A percentile compares a stretch with the other conserved stretches of the same genome.
Evolutionary conservation across 495 filamentous ascomycete genomes (phyloP).

Genomic region (Aspergillus incahuasiensis): DNA sequence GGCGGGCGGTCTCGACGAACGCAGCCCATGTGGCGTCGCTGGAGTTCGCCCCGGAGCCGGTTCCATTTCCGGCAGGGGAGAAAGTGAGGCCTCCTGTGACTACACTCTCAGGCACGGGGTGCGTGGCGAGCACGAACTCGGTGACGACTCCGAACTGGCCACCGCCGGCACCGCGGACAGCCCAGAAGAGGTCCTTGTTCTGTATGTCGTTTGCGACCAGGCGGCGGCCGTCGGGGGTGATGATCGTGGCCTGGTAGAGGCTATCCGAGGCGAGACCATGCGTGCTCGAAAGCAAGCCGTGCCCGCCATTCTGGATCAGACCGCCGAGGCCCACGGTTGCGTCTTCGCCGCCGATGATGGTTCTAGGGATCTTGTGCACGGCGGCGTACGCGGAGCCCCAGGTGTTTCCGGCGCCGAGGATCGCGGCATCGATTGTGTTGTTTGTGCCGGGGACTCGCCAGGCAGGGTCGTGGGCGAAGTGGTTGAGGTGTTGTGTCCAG

Average conservation of each 20-base stretch:
- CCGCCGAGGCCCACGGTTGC: conserved; percentile 41
- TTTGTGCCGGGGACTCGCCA: conserved; percentile 22
- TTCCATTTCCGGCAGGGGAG: not conserved
- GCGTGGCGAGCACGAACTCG: conserved; percentile 32
- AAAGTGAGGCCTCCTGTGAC: conserved; percentile 22
- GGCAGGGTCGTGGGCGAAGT: conserved; percentile 28
- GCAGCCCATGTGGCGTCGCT: conserved; percentile 38
- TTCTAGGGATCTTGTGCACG: conserved; percentile 14
- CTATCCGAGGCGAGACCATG: conserved; percentile 54
- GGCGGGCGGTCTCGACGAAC: conserved; percentile 30
- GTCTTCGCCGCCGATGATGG: conserved; percentile 24
- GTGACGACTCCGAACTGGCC: conserved; percentile 37
- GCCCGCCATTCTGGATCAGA: conserved; percentile 53
- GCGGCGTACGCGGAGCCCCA: conserved; percentile 15
- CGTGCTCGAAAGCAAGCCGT: conserved; percentile 47
- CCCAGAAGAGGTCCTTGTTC: conserved; percentile 54
- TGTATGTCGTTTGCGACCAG: conserved; percentile 39
- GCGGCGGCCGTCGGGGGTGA: conserved; percentile 44
- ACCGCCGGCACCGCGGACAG: conserved; percentile 27
- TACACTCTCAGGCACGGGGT: conserved; percentile 32
- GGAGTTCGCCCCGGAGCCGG: conserved; percentile 21
- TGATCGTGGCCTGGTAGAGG: conserved; percentile 47
- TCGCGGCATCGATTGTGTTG: conserved; percentile 19
- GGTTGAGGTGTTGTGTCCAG: conserved; percentile 45
- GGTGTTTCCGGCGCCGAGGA: conserved; percentile 24